Percentiles rank a stretch among this genome's conserved stretches.
These are phyloP conservation scores for Elsinoe ampelina DNA, from an alignment of 2,329 filamentous ascomycete genomes.

Conservation along the genomic window DNA sequence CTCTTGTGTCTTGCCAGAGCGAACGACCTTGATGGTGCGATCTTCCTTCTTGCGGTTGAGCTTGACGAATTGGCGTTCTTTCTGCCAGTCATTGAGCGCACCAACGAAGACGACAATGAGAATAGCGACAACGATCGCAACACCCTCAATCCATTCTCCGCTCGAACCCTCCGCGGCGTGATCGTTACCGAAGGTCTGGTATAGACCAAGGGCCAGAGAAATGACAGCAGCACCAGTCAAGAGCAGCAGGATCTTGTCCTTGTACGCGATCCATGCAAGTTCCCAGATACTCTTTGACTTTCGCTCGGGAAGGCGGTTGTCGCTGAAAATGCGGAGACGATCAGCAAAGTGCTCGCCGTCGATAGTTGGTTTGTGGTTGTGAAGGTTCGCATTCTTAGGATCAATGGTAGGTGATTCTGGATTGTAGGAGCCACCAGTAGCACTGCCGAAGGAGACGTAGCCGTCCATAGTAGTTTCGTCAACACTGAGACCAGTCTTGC, in stretches of 20 bases:
- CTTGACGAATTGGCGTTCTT: slow-evolving; percentile 71
- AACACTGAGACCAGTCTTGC: slow-evolving; percentile 55
- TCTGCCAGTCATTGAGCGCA: slow-evolving; percentile 74
- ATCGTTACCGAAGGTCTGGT: slow-evolving; percentile 55
- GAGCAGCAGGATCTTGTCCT: slow-evolving; percentile 69
- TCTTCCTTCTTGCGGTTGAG: slow-evolving; percentile 73
- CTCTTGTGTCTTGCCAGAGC: slow-evolving; percentile 62
- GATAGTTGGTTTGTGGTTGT: slow-evolving; percentile 19
- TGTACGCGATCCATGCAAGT: slow-evolving; percentile 72
- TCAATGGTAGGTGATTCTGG: slow-evolving; percentile 11
- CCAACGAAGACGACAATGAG: slow-evolving; percentile 66
- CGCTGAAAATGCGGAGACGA: slow-evolving; percentile 59
- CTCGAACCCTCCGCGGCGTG: slow-evolving; percentile 47
- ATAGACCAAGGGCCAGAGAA: slow-evolving; percentile 64
- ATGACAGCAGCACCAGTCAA: slow-evolving; percentile 63
- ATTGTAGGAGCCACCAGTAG: slow-evolving; percentile 21
- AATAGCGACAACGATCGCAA: slow-evolving; percentile 70
- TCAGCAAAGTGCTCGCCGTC: slow-evolving; percentile 43
- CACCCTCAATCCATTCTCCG: slow-evolving; percentile 74
- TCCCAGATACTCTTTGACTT: slow-evolving; percentile 61
- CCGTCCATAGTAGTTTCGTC: slow-evolving; percentile 60
- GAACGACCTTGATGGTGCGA: slow-evolving; percentile 61
- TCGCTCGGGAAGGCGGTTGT: slow-evolving; percentile 60
- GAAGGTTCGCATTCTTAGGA: slow-evolving; percentile 22
- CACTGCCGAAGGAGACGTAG: slow-evolving; percentile 61